Percentiles rank a stretch among this genome's conserved stretches.
Conservation (phyloP, 1,284 basidiomycete species). For the Puccinia horiana region DNA sequence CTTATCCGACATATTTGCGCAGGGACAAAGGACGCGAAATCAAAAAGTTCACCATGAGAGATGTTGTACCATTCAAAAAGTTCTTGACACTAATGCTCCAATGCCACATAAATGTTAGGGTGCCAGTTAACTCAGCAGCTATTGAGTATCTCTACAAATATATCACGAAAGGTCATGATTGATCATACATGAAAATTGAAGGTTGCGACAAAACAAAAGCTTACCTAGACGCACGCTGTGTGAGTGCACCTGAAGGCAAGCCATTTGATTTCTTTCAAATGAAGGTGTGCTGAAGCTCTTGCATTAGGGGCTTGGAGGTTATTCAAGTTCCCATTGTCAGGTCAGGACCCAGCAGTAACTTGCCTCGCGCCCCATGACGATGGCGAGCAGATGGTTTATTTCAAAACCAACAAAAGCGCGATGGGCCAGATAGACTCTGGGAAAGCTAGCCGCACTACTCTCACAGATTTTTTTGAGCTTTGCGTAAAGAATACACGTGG, state of each 20-base stretch:
- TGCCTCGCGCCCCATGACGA: not conserved
- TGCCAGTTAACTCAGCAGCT: not conserved
- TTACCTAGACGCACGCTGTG: not conserved
- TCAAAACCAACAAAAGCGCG: not conserved
- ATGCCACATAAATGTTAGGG: constrained; percentile 21
- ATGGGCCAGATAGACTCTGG: not conserved
- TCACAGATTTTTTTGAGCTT: not conserved
- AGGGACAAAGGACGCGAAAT: no score
- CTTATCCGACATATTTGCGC: not conserved
- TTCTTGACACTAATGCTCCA: not conserved
- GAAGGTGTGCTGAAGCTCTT: not conserved
- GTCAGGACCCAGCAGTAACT: not conserved
- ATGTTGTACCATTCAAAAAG: constrained; percentile 7
- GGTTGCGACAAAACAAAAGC: constrained; percentile 9
- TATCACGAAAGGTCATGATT: constrained; percentile 4
- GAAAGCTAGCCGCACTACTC: not conserved
- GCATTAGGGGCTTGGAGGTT: constrained; percentile 59
- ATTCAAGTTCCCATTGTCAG: constrained; percentile 58
- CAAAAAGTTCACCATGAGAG: not conserved
- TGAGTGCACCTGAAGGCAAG: not conserved
- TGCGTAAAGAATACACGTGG: not conserved
- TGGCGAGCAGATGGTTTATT: not conserved
- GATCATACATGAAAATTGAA: not conserved
- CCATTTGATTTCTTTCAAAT: not conserved
- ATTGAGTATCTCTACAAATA: constrained; percentile 35